Base-by-base conservation (phyloP, 2,329 filamentous ascomycete genomes). In the Cryphonectria naterciae region DNA sequence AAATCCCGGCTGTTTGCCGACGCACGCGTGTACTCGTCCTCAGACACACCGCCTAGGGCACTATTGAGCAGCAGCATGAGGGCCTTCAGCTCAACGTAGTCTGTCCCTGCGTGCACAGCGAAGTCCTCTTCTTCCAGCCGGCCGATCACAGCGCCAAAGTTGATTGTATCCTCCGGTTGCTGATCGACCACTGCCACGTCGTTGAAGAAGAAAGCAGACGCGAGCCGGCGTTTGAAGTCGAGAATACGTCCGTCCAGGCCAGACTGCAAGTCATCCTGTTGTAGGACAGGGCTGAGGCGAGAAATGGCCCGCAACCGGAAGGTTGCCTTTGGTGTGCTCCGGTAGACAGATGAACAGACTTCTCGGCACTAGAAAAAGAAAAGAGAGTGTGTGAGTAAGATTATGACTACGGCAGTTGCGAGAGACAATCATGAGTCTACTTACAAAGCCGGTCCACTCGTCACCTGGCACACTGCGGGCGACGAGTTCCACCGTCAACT, bases 51-150 rank as follows among this genome's bases (percentile, higher is more conserved):
- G 72, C 93, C 93, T 67, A 98, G 84, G 22, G 89, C 91, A 54
- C 93, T 87, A 77, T 96, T 91, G 6, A 98, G 86, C 28, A 97
- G 86, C 3, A 86, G 81, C 4, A 93, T 83, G 22, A 89, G 84
- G 2, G 92, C 89, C 46, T 86, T 84, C 1, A 98, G 86, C 68
- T 90, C 85, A 22, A 84, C 83, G 79, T 93, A 97, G 79, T 97
- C 83, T 0, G 91, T 92, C 41, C 83, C 75, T 22, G 82, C 82
- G 4, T 79, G 83, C 74, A 91, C 81, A 32, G 79, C 77, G 75
- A 92, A 92, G 35, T 85, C 82, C 0, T 83, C 79, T 6, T 79
- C 76, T 17, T 80, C 76, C 13, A 91, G 81, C 17, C 84, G 83
- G n/a, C 82, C 74, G 68, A 83, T 83, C 43, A 89, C 77, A 49